A percentile compares a stretch with the other conserved stretches of the same genome.
Conservation (phyloP, 2,329 filamentous ascomycete species). For the Aspergillus pseudotamarii region DNA sequence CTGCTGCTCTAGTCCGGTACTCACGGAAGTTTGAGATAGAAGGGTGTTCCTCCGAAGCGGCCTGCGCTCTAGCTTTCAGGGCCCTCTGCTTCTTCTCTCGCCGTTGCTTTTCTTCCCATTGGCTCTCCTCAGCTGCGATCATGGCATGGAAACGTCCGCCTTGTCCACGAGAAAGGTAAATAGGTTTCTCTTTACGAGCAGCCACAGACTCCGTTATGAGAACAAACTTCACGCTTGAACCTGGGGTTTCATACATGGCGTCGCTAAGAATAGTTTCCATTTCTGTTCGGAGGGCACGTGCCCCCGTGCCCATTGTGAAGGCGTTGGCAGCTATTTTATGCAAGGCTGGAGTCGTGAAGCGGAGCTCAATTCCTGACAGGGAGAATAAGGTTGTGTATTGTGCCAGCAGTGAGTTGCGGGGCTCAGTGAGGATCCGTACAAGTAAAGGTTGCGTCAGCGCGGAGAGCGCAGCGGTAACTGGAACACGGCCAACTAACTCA, state of each 20-base stretch:
- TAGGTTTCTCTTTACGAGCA: conserved; percentile 58
- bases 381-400: conserved; percentile 90
- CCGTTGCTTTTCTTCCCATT: conserved; percentile 49
- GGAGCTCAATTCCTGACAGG: conserved; percentile 73
- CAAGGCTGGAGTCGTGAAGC: conserved; percentile 81
- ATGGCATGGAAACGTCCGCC: conserved; percentile 54
- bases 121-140: conserved; percentile 54
- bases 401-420: conserved; percentile 80
- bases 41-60: conserved; percentile 15
- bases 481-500: conserved; percentile 92
- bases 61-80: conserved; percentile 22
- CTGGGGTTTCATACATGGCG: conserved; percentile 78
- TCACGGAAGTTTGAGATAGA: conserved; percentile 45
- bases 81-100: conserved; percentile 36
- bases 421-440: conserved; percentile 87
- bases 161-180: conserved; percentile 56
- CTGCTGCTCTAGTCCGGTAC: conserved; percentile 44
- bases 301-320: conserved; percentile 72
- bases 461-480: conserved; percentile 83
- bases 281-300: conserved; percentile 75
- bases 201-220: conserved; percentile 73
- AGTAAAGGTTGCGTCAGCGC: conserved; percentile 70
- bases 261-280: conserved; percentile 78
- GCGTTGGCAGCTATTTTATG: conserved; percentile 76
- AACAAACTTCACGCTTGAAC: conserved; percentile 67